Base-by-base conservation (phyloP, 345 rosid species). In the Excoecaria cochinchinensis region DNA sequence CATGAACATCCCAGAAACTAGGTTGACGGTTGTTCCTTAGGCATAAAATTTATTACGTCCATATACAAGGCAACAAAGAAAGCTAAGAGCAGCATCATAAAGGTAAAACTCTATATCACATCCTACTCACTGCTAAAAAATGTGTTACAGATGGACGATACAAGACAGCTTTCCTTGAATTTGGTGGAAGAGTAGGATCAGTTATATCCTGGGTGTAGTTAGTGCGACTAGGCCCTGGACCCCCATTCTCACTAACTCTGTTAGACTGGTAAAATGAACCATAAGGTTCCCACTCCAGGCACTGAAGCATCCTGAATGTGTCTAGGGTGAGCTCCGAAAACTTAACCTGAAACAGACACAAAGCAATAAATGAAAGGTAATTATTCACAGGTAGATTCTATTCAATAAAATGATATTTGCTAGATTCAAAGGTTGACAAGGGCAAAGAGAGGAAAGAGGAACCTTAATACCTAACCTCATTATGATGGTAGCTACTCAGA, bases 241-340 rank as follows among this genome's bases (percentile, higher is more conserved):
- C 89, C 67, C 86, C 88, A 80, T 87, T 88, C 74, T 81, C 94
- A 73, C 90, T 85, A 73, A 71, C 76, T 85, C 76, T 86, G 81
- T 79, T 62, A 74, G 92, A 71, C 79, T 85, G 89, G 81, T 87
- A 95, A 76, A 95, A 86, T 63, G 97, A 88, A 82, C 99, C 99
- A 78, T 94, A 89, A 25, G 97, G 97, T 79, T 95, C 99, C 99
- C 99, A 95, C 79, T 95, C 99, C 78, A 95, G 74, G 87, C 93
- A 90, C 70, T 95, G 99, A 84, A 95, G 97, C 95, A 95, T 92
- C 91, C 99, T 90, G 76, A 91, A 95, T 24, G 95, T 81, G 83
- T 95, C 97, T 42, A 95, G 84, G 4, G 97, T 91, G 80, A 95
- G 95, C 92, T 95, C 99, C 2, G 97, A 95, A 86, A 86, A 92